Evolutionary conservation across 2,329 filamentous ascomycete species (phyloP).

Genomic region (Apiospora pterosperma): DNA sequence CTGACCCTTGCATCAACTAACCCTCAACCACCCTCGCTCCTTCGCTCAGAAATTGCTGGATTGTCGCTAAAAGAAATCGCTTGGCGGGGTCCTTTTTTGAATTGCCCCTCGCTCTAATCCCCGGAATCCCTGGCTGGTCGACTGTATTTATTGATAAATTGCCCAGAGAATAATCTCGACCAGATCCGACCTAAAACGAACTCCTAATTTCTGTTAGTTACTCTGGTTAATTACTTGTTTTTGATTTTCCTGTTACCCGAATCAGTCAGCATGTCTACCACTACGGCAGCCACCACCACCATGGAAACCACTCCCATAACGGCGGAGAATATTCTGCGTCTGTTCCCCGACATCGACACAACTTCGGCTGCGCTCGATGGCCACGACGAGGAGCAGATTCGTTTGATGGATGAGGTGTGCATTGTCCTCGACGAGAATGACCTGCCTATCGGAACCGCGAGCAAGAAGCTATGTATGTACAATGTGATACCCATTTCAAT

Average conservation of each 20-base stretch:
- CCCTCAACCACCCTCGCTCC: neutral
- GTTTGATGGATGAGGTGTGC: constrained; percentile 98
- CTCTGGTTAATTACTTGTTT: neutral
- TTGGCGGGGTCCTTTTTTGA: neutral
- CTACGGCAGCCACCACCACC: constrained; percentile 41
- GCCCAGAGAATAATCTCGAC: neutral
- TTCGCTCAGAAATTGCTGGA: neutral
- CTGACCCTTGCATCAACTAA: neutral
- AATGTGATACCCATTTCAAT: neutral
- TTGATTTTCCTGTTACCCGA: neutral
- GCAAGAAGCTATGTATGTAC: constrained; percentile 90
- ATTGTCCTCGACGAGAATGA: constrained; percentile 95
- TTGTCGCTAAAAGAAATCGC: neutral
- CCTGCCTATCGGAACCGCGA: constrained; percentile 87
- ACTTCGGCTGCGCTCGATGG: constrained; percentile 75
- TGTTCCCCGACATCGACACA: constrained; percentile 82
- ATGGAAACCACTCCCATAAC: constrained; percentile 64
- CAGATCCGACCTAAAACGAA: neutral
- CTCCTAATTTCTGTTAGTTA: neutral
- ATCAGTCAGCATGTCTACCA: constrained; percentile 20
- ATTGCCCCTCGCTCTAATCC: neutral
- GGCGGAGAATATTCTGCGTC: constrained; percentile 77
- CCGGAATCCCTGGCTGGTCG: too few species aligned
- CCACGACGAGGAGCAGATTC: constrained; percentile 96
- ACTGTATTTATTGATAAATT: neutral